Evolutionary conservation across 2,329 filamentous ascomycete species (phyloP).

Genomic region (Magnaporthiopsis incrustans): DNA sequence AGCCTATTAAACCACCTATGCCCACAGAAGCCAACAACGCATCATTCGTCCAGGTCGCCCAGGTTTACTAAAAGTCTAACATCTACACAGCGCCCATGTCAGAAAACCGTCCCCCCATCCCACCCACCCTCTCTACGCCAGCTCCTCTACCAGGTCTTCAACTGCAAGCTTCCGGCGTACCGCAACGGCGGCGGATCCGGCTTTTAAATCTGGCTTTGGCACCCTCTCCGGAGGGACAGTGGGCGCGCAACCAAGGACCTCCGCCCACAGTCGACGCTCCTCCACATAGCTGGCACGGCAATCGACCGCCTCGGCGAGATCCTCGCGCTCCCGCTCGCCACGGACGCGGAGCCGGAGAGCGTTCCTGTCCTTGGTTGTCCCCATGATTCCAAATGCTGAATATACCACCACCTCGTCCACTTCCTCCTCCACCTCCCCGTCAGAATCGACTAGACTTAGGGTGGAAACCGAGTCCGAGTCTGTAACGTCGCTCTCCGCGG

Average conservation of each 20-base stretch:
- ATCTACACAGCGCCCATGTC: neutral
- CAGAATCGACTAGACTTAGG: neutral
- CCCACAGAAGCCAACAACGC: no score
- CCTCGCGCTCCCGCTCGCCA: conserved; percentile 33
- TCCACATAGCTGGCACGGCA: conserved; percentile 29
- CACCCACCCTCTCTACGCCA: neutral
- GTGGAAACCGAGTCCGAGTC: conserved; percentile 2
- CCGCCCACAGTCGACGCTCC: conserved; percentile 37
- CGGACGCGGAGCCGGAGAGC: conserved; percentile 30
- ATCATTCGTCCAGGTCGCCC: no score
- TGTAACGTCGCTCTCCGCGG: neutral
- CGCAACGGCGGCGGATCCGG: conserved; percentile 1
- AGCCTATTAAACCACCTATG: no score
- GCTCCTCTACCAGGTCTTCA: conserved; percentile 7
- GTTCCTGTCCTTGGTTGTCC: conserved; percentile 25
- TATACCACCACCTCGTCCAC: conserved; percentile 33
- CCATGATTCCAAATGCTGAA: conserved; percentile 31
- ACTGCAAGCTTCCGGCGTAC: conserved; percentile 6
- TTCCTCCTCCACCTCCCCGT: conserved; percentile 21
- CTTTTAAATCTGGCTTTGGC: conserved; percentile 1
- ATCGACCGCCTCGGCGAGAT: conserved; percentile 35
- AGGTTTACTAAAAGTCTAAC: no score
- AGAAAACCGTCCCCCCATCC: neutral
- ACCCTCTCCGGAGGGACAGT: conserved; percentile 1
- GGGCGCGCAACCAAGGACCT: conserved; percentile 30